Conservation (phyloP, 805 yeast species). For the Ogataea allantospora region DNA sequence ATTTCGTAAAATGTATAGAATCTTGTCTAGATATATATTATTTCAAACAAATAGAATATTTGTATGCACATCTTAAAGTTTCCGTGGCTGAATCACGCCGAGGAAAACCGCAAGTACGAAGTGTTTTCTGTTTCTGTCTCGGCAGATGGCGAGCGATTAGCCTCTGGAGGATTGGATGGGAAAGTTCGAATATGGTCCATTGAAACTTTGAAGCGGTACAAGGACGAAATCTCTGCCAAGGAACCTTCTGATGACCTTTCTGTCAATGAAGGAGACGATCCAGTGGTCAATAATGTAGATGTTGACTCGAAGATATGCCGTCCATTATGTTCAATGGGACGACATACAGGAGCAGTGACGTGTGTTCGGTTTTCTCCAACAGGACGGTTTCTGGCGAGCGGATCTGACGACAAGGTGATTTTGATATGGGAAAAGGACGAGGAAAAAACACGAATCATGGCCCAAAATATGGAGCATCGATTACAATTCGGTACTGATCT, state of each 20-base stretch:
- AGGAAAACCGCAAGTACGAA: conserved; percentile 78
- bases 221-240: conserved; percentile 22
- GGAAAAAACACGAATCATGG: conserved; percentile 45
- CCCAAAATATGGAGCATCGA: conserved; percentile 28
- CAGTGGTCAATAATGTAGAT: conserved; percentile 10
- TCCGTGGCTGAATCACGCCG: conserved; percentile 72
- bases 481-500: conserved; percentile 17
- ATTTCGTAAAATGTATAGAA: background rate
- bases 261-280: conserved; percentile 1
- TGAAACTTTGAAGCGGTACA: conserved; percentile 48
- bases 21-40: background rate
- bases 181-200: conserved; percentile 88
- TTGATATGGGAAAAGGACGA: conserved; percentile 93
- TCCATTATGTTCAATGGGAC: conserved; percentile 86
- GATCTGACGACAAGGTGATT: conserved; percentile 90
- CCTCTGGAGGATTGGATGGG: conserved; percentile 94
- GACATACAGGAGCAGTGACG: conserved; percentile 97
- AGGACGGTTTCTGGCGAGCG: conserved; percentile 88
- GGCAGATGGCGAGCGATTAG: conserved; percentile 79
- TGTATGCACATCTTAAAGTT: conserved; percentile 64
- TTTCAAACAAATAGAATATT: background rate
- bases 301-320: conserved; percentile 37
- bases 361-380: conserved; percentile 90
- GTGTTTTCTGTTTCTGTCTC: conserved; percentile 81
- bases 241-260: conserved; percentile 16